phyloP scores from a whole-genome alignment of 2,329 filamentous ascomycete genomes.

The Aspergillus melleus region DNA sequence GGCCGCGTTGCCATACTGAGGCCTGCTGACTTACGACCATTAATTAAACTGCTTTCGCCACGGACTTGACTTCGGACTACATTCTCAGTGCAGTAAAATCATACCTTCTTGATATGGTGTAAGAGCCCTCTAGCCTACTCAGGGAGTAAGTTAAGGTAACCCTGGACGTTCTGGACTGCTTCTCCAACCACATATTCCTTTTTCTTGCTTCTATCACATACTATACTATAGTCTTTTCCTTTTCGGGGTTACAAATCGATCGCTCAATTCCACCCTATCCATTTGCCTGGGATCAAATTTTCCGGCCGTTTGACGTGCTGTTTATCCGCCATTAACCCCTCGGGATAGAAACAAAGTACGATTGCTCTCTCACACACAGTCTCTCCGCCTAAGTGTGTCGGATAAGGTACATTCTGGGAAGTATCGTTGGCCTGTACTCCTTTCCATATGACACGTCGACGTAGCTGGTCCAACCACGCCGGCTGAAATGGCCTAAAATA shows the following conservation, averaged over 20 bases:
- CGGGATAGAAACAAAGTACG: background rate
- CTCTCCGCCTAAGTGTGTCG: background rate
- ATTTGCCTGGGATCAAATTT: conserved; percentile 1
- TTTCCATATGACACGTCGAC: conserved; percentile 17
- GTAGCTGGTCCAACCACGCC: conserved; percentile 11
- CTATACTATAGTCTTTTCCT: background rate
- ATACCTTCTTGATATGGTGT: background rate
- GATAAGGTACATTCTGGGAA: background rate
- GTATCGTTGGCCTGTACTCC: conserved; percentile 2
- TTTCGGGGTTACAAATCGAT: background rate
- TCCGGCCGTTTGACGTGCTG: conserved; percentile 5
- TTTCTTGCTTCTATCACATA: background rate
- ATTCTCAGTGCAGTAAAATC: conserved; percentile 5
- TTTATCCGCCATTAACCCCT: conserved; percentile 6
- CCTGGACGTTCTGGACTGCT: conserved; percentile 10
- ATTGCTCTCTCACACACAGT: background rate
- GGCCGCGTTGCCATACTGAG: conserved; percentile 1
- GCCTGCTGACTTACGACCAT: conserved; percentile 30
- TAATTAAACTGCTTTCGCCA: conserved; percentile 33
- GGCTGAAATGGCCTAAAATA: conserved; percentile 19
- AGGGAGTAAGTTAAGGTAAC: background rate
- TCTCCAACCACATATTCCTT: conserved; percentile 18
- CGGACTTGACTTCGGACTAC: conserved; percentile 18
- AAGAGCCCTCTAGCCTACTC: background rate
- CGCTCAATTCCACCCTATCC: background rate